Base-by-base conservation (phyloP, 176 grass and related monocot genomes). In the Bromus sterilis region DNA sequence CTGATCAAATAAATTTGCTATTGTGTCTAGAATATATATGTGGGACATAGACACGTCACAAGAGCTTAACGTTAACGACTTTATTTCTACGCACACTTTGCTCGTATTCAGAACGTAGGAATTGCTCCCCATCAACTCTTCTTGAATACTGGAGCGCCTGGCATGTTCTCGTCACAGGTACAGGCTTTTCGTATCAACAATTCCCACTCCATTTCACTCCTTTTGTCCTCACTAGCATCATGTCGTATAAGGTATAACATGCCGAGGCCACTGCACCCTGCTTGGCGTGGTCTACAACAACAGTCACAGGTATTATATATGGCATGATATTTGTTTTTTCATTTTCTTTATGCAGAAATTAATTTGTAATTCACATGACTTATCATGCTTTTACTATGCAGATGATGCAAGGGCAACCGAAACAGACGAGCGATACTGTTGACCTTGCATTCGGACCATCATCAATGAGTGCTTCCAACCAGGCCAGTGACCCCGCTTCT, bases 171-270 rank as follows among this genome's bases (percentile, higher is more conserved):
- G 58, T 56, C 65, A 5, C 77, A 79, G 8, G 21, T n/a, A 5
- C 80, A 30, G 71, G 74, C 21, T 90, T 79, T 53, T 76, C 56
- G 6, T 90, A 61, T 37, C 87, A 86, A 4, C 90, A 41, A 41
- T 12, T 41, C 40, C 40, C 40, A 41, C 40, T 11, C 0, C 40
- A 41, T 11, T 41, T 49, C 26, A 71, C 20, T 18, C 44, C 15
- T 55, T 30, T 16, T 64, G 7, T 62, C 28, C 51, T 77, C 18
- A 67, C 49, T 14, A 39, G 51, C 15, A 61, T 78, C 65, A 46
- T 70, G 65, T 31, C 80, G 24, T 78, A 82, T n/a, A n/a, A n/a
- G n/a, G n/a, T n/a, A n/a, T 12, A 84, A 74, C 46, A 51, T 84
- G 66, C 71, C 39, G 42, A 79, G 57, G 32, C 43, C 77, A 85